Percentiles rank a stretch among this genome's conserved stretches.
phyloP scores from a whole-genome alignment of 2,329 filamentous ascomycete species.

The Aspergillus piperis region DNA sequence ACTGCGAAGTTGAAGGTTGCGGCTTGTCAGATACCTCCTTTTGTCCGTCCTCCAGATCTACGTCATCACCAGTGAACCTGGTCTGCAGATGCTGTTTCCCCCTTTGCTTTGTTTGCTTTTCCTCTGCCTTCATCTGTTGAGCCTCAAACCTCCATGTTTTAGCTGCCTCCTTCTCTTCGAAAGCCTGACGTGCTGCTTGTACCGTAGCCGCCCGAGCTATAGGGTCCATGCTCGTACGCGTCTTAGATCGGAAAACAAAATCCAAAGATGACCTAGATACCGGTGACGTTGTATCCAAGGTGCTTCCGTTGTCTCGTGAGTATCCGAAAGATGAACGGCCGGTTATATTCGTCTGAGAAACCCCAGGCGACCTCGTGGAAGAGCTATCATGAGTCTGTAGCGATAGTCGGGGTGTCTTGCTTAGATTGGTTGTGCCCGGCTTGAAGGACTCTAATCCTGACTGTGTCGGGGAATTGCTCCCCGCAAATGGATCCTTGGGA shows the following conservation, averaged over 20 bases:
- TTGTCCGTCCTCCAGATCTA: conserved; percentile 10
- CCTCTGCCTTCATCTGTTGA: conserved; percentile 52
- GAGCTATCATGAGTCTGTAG: conserved; percentile 44
- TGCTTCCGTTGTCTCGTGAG: conserved; percentile 52
- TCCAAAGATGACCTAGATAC: conserved; percentile 60
- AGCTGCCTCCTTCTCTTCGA: conserved; percentile 60
- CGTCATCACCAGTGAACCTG: conserved; percentile 21
- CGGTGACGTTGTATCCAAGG: conserved; percentile 53
- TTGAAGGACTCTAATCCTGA: conserved; percentile 29
- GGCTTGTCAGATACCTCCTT: conserved; percentile 27
- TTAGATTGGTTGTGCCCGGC: conserved; percentile 35
- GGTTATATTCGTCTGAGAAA: conserved; percentile 56
- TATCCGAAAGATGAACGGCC: conserved; percentile 51
- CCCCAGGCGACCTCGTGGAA: conserved; percentile 51
- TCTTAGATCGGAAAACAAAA: conserved; percentile 55
- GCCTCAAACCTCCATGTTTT: conserved; percentile 58
- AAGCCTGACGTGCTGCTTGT: conserved; percentile 57
- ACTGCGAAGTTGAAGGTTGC: conserved; percentile 8
- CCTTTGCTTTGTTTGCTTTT: conserved; percentile 45
- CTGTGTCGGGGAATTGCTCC: conserved; percentile 39
- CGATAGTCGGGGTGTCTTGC: conserved; percentile 33
- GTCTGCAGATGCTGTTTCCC: conserved; percentile 39
- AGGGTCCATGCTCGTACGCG: conserved; percentile 53
- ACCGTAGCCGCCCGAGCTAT: conserved; percentile 58
- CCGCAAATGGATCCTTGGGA: conserved; percentile 47